These are phyloP conservation scores for Chalara sp. DNA, from an alignment of 2,329 filamentous ascomycete species.

Conservation along the genomic window DNA sequence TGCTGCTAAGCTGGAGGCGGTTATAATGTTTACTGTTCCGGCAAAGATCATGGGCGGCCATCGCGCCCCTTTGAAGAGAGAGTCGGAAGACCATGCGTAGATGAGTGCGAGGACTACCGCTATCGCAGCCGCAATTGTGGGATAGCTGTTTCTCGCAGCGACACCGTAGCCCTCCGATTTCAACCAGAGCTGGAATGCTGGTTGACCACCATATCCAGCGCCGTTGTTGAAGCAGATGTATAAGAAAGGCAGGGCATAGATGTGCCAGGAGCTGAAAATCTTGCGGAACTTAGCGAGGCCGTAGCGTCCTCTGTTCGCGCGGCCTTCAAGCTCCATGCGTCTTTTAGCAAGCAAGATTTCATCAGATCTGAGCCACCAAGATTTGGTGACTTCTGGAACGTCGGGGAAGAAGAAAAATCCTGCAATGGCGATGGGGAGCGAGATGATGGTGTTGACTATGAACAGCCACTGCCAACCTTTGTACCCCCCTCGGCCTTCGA, in stretches of 20 bases:
- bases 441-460: neutral
- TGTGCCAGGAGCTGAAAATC: neutral
- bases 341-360: slow-evolving; percentile 4
- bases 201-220: neutral
- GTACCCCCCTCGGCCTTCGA: slow-evolving; percentile 40
- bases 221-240: neutral
- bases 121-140: neutral
- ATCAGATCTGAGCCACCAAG: slow-evolving; percentile 25
- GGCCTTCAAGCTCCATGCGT: neutral
- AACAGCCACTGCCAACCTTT: slow-evolving; percentile 44
- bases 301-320: neutral
- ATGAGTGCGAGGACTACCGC: slow-evolving; percentile 6
- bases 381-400: neutral
- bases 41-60: slow-evolving; percentile 25
- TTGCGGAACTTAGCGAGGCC: neutral
- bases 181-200: neutral
- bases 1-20: slow-evolving; percentile 28
- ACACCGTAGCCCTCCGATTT: neutral
- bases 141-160: neutral
- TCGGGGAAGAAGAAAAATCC: neutral
- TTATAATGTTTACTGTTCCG: slow-evolving; percentile 37
- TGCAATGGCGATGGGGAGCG: neutral
- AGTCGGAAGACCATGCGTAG: slow-evolving; percentile 23
- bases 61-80: slow-evolving; percentile 7
- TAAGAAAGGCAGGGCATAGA: neutral